These are phyloP conservation scores for Lantana camara DNA, from an alignment of 257 asterid genomes.

Conservation along the genomic window DNA sequence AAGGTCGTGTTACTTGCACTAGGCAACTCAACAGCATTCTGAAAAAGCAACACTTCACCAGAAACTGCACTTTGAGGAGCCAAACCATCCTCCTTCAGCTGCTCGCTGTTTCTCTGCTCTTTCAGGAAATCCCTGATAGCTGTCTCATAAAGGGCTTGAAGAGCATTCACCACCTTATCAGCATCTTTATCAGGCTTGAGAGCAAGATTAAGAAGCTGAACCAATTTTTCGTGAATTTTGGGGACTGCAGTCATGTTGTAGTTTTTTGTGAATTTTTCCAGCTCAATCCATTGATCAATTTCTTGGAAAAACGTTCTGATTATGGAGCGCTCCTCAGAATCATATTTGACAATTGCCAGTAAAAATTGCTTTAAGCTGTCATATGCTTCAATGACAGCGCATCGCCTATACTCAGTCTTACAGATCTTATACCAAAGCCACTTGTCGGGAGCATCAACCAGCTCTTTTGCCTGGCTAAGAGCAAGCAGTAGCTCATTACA, in stretches of 20 bases:
- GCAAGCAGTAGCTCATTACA: slow-evolving; percentile 92
- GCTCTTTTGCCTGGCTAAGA: slow-evolving; percentile 93
- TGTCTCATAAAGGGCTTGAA: slow-evolving; percentile 95
- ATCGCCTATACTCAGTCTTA: slow-evolving; percentile 92
- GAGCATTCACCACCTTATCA: slow-evolving; percentile 84
- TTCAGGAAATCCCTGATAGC: slow-evolving; percentile 86
- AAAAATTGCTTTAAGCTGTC: slow-evolving; percentile 77
- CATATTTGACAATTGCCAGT: slow-evolving; percentile 66
- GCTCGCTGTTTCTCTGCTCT: slow-evolving; percentile 70
- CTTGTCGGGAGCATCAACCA: slow-evolving; percentile 95
- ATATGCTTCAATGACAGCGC: slow-evolving; percentile 90
- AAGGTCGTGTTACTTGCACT: slow-evolving; percentile 62
- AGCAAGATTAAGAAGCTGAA: slow-evolving; percentile 66
- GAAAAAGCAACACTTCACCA: slow-evolving; percentile 75
- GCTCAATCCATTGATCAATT: slow-evolving; percentile 73
- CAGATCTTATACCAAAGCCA: slow-evolving; percentile 94
- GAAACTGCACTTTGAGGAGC: slow-evolving; percentile 68
- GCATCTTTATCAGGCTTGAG: slow-evolving; percentile 67
- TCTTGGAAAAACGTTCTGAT: slow-evolving; percentile 82
- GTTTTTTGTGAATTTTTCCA: slow-evolving; percentile 83
- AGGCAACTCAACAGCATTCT: slow-evolving; percentile 79
- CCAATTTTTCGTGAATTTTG: slow-evolving; percentile 74
- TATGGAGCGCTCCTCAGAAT: slow-evolving; percentile 85
- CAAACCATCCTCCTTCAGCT: slow-evolving; percentile 88
- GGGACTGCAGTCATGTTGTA: slow-evolving; percentile 68